Percentiles rank a stretch among this genome's conserved stretches.
phyloP scores from a whole-genome alignment of 2,329 filamentous ascomycete genomes.

The Diaporthe ampelina region DNA sequence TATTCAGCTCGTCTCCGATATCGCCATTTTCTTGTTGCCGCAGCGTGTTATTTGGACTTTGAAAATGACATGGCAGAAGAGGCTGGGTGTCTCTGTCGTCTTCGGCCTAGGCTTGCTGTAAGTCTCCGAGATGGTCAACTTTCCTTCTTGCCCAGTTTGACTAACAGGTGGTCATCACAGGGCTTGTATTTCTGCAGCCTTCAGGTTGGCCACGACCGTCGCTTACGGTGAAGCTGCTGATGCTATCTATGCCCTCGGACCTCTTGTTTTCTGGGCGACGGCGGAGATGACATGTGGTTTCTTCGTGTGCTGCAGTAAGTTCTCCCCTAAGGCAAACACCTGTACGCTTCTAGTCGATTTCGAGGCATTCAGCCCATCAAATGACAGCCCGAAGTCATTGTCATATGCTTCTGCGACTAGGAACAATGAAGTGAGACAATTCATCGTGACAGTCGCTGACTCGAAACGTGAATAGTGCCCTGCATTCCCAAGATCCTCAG shows the following conservation, averaged over 20 bases:
- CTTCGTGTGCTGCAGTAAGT: conserved; percentile 46
- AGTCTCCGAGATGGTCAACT: conserved; percentile 34
- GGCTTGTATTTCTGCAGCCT: conserved; percentile 56
- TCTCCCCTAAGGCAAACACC: background rate
- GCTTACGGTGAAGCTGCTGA: conserved; percentile 49
- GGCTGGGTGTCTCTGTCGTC: conserved; percentile 50
- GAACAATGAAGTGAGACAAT: background rate
- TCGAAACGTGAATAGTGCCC: conserved; percentile 11
- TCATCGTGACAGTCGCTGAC: background rate
- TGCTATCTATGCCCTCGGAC: conserved; percentile 54
- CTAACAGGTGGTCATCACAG: conserved; percentile 45
- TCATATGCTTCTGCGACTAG: background rate
- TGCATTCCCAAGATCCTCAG: conserved; percentile 41
- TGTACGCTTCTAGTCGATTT: background rate
- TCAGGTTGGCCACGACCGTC: conserved; percentile 54
- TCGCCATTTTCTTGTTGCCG: conserved; percentile 52
- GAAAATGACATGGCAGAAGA: conserved; percentile 49
- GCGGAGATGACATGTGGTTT: conserved; percentile 62
- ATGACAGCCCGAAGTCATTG: background rate
- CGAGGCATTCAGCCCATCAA: background rate
- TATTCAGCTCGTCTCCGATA: conserved; percentile 52
- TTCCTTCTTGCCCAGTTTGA: background rate
- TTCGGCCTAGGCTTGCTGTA: conserved; percentile 52
- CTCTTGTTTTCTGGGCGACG: conserved; percentile 58
- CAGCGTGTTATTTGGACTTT: conserved; percentile 53